phyloP scores from a whole-genome alignment of 2,329 filamentous ascomycete species.

The Aulographum hederae region DNA sequence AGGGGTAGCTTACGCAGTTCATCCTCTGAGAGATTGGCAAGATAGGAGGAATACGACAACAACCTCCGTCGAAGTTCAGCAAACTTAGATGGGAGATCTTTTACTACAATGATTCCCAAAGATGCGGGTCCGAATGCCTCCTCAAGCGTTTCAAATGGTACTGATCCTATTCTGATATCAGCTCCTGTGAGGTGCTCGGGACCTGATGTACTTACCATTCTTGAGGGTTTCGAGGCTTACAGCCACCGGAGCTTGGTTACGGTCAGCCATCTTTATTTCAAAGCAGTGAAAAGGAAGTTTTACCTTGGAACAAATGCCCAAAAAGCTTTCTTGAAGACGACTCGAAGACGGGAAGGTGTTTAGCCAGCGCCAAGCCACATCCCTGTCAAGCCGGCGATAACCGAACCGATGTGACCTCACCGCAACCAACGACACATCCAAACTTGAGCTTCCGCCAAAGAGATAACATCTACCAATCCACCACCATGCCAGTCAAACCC shows the following conservation, averaged over 20 bases:
- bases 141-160: conserved; percentile 51
- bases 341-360: no score
- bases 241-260: no score
- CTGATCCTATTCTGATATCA: conserved; percentile 32
- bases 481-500: conserved; percentile 75
- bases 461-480: no score
- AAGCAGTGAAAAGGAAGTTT: no score
- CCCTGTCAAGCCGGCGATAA: background rate
- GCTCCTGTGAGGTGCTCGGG: background rate
- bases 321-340: no score
- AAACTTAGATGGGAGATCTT: conserved; percentile 61
- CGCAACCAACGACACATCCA: no score
- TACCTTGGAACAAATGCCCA: no score
- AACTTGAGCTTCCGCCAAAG: background rate
- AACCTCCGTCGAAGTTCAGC: conserved; percentile 50
- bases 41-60: conserved; percentile 74
- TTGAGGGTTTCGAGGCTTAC: conserved; percentile 22
- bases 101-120: conserved; percentile 84
- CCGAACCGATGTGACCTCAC: no score
- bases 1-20: conserved; percentile 41
- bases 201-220: conserved; percentile 18
- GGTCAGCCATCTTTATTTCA: no score
- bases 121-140: conserved; percentile 80
- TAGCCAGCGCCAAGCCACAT: no score
- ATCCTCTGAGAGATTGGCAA: conserved; percentile 57